phyloP scores from a whole-genome alignment of 257 asterid species.

The Salvia splendens region DNA sequence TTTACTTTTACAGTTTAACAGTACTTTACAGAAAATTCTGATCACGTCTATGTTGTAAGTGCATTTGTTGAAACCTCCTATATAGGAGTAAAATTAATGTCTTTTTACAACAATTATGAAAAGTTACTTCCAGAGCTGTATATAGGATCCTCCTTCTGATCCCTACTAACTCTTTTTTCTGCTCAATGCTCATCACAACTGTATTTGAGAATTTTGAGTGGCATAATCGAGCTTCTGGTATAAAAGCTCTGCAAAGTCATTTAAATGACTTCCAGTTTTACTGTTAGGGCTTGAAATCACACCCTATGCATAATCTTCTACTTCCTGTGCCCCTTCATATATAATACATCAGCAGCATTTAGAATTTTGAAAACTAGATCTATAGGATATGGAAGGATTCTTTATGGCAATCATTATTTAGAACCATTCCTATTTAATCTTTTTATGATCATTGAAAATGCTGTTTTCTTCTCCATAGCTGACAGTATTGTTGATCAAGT shows the following conservation, averaged over 20 bases:
- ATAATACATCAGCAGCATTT: constrained; percentile 13
- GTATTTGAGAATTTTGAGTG: background rate
- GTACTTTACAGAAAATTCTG: constrained; percentile 3
- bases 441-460: constrained; percentile 19
- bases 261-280: background rate
- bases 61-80: constrained; percentile 13
- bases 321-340: constrained; percentile 5
- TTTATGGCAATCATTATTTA: background rate
- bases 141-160: background rate
- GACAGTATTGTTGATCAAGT: constrained; percentile 48
- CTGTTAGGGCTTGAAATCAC: background rate
- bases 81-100: background rate
- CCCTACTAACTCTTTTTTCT: background rate
- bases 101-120: background rate
- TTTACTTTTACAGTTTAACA: constrained; percentile 8
- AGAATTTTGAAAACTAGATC: background rate
- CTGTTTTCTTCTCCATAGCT: constrained; percentile 37
- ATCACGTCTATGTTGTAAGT: background rate
- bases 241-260: constrained; percentile 2
- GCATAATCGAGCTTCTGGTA: background rate
- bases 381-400: background rate
- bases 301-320: background rate
- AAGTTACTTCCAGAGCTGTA: background rate
- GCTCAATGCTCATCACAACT: constrained; percentile 8
- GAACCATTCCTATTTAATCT: constrained; percentile 5